Percentiles rank a stretch among this genome's conserved stretches.
These are phyloP conservation scores for Aspergillus baeticus DNA, from an alignment of 495 filamentous ascomycete species.

Conservation along the genomic window DNA sequence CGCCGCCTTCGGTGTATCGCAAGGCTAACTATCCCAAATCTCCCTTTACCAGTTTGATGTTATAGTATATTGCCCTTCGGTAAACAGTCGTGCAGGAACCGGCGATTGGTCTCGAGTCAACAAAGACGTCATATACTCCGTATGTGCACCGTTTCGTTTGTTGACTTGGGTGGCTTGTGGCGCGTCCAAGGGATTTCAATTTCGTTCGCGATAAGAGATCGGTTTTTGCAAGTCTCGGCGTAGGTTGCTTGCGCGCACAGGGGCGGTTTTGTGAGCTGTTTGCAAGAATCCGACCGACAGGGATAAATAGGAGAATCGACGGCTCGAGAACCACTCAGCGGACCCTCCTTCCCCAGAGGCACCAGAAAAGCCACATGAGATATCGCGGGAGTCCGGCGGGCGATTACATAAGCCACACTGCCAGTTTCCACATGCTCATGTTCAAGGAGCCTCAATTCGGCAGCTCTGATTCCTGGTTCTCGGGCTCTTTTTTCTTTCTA, in stretches of 20 bases:
- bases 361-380: conserved; percentile 40
- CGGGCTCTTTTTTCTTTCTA: not conserved
- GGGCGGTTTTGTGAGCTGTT: not conserved
- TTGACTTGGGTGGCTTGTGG: conserved; percentile 17
- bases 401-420: conserved; percentile 33
- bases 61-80: not conserved
- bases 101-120: conserved; percentile 31
- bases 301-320: conserved; percentile 5
- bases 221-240: not conserved
- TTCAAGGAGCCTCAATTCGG: not conserved
- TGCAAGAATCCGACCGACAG: conserved; percentile 7
- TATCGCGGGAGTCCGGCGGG: conserved; percentile 20
- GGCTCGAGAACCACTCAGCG: conserved; percentile 6
- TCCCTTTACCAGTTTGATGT: not conserved
- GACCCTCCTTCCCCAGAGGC: conserved; percentile 24
- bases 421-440: not conserved
- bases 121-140: conserved; percentile 46
- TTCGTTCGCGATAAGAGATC: conserved; percentile 13
- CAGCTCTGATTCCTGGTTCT: too few relatives aligned
- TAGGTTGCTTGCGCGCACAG: not conserved
- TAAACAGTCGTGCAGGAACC: conserved; percentile 15
- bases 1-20: conserved; percentile 31
- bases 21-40: conserved; percentile 3
- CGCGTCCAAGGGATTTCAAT: conserved; percentile 24
- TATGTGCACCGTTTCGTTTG: conserved; percentile 26